A percentile compares a stretch with the other conserved stretches of the same genome.
Conservation (phyloP, 2,329 filamentous ascomycete species). For the Xylariaceae sp. region DNA sequence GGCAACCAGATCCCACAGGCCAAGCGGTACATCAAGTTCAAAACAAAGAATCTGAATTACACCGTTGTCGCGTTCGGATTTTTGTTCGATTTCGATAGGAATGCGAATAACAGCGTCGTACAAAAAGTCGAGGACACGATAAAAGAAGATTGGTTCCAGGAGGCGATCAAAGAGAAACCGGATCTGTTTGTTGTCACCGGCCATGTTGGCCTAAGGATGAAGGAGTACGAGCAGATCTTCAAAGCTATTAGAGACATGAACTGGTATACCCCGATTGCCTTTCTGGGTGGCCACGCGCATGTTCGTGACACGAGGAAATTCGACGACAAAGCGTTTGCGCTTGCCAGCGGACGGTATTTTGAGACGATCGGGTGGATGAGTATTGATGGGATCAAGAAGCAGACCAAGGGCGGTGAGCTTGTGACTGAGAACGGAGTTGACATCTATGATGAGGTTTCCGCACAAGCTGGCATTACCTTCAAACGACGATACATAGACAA, state of each 20-base stretch:
- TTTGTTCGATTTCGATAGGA: conserved; percentile 87
- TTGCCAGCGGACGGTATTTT: conserved; percentile 89
- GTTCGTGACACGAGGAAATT: conserved; percentile 81
- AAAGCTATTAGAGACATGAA: conserved; percentile 72
- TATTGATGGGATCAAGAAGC: conserved; percentile 59
- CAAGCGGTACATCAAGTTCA: conserved; percentile 82
- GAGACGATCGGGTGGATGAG: conserved; percentile 96
- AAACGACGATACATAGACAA: conserved; percentile 87
- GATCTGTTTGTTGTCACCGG: conserved; percentile 86
- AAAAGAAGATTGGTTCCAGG: conserved; percentile 83
- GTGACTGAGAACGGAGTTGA: too few relatives aligned
- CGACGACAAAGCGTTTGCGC: conserved; percentile 72
- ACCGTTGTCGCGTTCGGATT: conserved; percentile 89
- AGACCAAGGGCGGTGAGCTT: conserved; percentile 25
- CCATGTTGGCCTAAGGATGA: conserved; percentile 78
- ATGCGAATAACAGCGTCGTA: conserved; percentile 87
- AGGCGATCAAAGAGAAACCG: conserved; percentile 78
- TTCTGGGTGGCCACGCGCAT: conserved; percentile 89
- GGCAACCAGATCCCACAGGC: conserved; percentile 73
- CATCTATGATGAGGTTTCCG: conserved; percentile 21
- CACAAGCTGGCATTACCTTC: conserved; percentile 54
- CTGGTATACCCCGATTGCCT: conserved; percentile 81
- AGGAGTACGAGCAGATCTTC: conserved; percentile 76
- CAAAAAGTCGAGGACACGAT: conserved; percentile 77
- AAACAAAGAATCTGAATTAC: conserved; percentile 83